Conservation (phyloP, 805 yeast species). For the Schizosaccharomyces osmophilus region DNA sequence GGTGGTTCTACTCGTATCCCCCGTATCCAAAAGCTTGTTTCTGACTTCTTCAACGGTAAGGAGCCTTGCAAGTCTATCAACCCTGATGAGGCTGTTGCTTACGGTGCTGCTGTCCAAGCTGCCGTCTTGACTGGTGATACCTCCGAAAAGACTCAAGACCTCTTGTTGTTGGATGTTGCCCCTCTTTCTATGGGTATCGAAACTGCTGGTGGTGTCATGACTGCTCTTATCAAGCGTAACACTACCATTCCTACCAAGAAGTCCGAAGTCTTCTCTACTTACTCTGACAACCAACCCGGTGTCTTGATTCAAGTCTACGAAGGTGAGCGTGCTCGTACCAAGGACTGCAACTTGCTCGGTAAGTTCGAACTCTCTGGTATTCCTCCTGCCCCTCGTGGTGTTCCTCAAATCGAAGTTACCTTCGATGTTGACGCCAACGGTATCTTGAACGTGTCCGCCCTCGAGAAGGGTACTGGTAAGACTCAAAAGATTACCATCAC, state of each 20-base stretch:
- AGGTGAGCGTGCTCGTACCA: constrained; percentile 94
- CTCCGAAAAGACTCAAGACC: constrained; percentile 86
- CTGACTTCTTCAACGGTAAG: constrained; percentile 92
- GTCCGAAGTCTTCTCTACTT: constrained; percentile 88
- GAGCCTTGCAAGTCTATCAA: constrained; percentile 90
- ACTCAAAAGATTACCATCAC: constrained; percentile 90
- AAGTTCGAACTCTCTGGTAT: constrained; percentile 90
- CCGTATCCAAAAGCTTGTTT: constrained; percentile 80
- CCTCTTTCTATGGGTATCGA: constrained; percentile 94
- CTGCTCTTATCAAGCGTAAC: constrained; percentile 94
- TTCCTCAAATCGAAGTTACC: constrained; percentile 92
- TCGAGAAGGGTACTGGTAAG: constrained; percentile 97
- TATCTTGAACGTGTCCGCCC: constrained; percentile 83
- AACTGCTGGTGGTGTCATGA: constrained; percentile 98
- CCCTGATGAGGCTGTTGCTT: constrained; percentile 98
- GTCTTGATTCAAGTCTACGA: constrained; percentile 89
- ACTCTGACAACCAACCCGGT: constrained; percentile 97
- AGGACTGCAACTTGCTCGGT: constrained; percentile 89
- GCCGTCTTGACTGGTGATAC: constrained; percentile 91
- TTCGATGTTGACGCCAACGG: constrained; percentile 95
- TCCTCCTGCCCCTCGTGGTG: constrained; percentile 98
- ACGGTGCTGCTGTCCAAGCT: constrained; percentile 98
- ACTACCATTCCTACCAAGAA: constrained; percentile 93
- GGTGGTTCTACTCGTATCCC: constrained; percentile 99
- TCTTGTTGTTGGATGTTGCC: constrained; percentile 84